Base-by-base conservation (phyloP, 345 rosid species). In the Eucalyptus dawsonii region DNA sequence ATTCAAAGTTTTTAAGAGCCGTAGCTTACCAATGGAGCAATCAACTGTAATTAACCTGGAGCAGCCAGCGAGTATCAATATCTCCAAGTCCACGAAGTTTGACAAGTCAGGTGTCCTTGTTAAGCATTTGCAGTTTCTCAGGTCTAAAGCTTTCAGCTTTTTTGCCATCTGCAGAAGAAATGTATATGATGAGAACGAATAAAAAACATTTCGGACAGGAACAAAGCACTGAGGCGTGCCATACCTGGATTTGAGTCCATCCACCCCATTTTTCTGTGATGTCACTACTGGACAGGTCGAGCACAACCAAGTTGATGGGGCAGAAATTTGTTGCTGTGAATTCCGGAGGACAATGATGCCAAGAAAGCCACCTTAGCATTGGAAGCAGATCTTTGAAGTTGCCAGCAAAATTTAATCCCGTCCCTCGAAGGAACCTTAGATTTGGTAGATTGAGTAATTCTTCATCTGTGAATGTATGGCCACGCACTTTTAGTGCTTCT, bases 331-430 rank as follows among this genome's bases (percentile, higher is more conserved):
- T 49, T 31, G 91, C 90, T n/a, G 86, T 34, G 54, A 72, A 87
- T 80, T 62, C 45, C 22, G 67, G 42, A 27, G 91, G 89, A 81
- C 89, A 90, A 31, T 51, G 65, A 14, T 44, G 83, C 91, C 92
- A 92, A 5, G 87, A 87, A 51, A 92, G 76, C 91, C 91, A 92
- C 65, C 90, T 88, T 49, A 92, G 69, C 44, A 88, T 49, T 11
- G 42, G 67, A 50, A 91, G 87, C 44, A 89, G 6, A 42, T 67
- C 12, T 50, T 87, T 45, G 17, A 86, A 87, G 67, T 51, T 40
- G 24, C 87, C 92, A 12, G 24, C 47, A 19, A 92, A 87, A 50
- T 8, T 8, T 5, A 50, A 40, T 37, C 54, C 16, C 6, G 65
- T 56, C 56, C 89, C 87, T 54, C 31, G 76, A 11, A 92, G 92